Conservation (phyloP, 2,329 filamentous ascomycete genomes). For the Aureobasidium leucospermi region DNA sequence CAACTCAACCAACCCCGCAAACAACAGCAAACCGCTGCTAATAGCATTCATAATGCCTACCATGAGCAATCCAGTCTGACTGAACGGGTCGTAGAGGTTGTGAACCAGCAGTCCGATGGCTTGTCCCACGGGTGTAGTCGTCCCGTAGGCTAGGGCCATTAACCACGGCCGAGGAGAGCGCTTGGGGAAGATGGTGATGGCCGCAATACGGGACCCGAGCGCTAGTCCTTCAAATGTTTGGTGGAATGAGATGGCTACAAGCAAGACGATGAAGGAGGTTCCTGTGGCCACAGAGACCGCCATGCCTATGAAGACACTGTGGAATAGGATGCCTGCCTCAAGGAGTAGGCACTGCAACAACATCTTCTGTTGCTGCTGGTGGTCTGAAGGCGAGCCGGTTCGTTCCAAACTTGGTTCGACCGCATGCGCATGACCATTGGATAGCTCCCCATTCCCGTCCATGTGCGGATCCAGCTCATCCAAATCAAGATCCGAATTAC, state of each 20-base stretch:
- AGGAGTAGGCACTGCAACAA: conserved; percentile 67
- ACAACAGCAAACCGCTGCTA: conserved; percentile 40
- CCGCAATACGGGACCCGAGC: conserved; percentile 63
- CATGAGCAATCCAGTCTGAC: conserved; percentile 41
- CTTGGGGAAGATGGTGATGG: conserved; percentile 62
- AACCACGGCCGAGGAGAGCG: conserved; percentile 68
- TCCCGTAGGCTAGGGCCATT: conserved; percentile 57
- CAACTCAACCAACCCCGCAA: conserved; percentile 44
- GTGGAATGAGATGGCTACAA: conserved; percentile 65
- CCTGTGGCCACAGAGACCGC: conserved; percentile 63
- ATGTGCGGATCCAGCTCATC: conserved; percentile 27
- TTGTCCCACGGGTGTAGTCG: conserved; percentile 46
- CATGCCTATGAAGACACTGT: conserved; percentile 70
- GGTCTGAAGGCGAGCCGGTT: conserved; percentile 3
- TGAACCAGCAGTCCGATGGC: conserved; percentile 44
- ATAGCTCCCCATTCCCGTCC: conserved; percentile 8
- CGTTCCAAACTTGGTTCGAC: neutral
- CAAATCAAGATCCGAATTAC: conserved; percentile 23
- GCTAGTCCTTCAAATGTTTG: conserved; percentile 65
- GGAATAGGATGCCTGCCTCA: conserved; percentile 71
- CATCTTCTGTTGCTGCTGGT: conserved; percentile 50
- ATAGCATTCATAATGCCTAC: conserved; percentile 47
- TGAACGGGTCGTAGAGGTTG: conserved; percentile 43
- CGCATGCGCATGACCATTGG: neutral
- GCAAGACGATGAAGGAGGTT: conserved; percentile 55